Evolutionary conservation across 176 grass and related monocot genomes (phyloP).

Genomic region (Oryza rufipogon): DNA sequence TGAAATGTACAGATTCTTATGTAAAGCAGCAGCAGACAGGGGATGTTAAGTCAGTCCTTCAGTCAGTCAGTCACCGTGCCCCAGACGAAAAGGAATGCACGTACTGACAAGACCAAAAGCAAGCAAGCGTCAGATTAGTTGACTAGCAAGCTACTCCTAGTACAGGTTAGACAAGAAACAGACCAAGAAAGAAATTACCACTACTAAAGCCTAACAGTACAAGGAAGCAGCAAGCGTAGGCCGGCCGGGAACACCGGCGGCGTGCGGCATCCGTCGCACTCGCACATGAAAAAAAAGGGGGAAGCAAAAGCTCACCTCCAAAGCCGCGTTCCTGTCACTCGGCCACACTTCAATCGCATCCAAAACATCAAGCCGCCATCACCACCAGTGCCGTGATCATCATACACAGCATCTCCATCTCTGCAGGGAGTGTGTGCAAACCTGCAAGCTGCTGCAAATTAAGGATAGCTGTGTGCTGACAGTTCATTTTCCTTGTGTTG

Average conservation of each 20-base stretch:
- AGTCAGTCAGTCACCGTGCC: not conserved
- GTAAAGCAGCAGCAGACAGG: not conserved
- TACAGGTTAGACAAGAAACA: not conserved
- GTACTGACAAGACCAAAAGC: conserved; percentile 24
- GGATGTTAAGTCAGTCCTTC: not conserved
- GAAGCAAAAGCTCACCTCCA: not conserved
- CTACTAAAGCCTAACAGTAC: not conserved
- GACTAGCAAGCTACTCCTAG: not conserved
- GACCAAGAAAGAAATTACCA: not conserved
- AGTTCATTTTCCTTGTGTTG: not conserved
- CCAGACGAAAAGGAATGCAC: not conserved
- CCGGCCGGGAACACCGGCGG: conserved; percentile 13
- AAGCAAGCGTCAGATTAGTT: not conserved
- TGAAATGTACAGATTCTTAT: not conserved
- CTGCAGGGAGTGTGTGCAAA: not conserved
- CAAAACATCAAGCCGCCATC: not conserved
- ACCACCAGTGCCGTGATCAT: not conserved
- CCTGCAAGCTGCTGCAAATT: not conserved
- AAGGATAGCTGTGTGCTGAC: not conserved
- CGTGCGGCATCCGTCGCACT: not conserved
- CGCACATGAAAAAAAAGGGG: too few relatives aligned
- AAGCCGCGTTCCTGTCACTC: conserved; percentile 4
- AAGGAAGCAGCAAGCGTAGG: not conserved
- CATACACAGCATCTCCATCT: not conserved
- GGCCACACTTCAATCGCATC: conserved; percentile 7